Conservation (phyloP, 371 early-diverging fungal genomes). For the Rhizopus arrhizus region DNA sequence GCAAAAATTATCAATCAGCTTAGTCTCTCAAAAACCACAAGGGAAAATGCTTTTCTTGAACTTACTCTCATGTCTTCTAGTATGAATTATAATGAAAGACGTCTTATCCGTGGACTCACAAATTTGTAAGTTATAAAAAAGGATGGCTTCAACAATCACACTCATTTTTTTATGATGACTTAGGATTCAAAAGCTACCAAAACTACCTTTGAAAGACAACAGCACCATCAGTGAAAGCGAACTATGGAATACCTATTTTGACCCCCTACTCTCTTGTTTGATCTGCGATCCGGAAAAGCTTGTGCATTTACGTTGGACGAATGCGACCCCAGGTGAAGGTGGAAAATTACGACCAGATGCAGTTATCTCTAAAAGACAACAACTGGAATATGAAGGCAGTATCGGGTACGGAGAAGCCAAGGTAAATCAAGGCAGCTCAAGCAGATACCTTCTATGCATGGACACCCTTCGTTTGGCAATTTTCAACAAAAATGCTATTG, state of each 20-base stretch:
- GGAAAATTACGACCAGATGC: slow-evolving; percentile 18
- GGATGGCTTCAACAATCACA: too few relatives aligned
- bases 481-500: slow-evolving; percentile 38
- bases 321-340: slow-evolving; percentile 11
- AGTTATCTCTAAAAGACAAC: slow-evolving; percentile 11
- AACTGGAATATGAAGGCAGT: slow-evolving; percentile 11
- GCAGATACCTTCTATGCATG: slow-evolving; percentile 20
- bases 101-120: slow-evolving; percentile 18
- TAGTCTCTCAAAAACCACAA: slow-evolving; percentile 17
- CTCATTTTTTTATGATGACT: too few relatives aligned
- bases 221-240: slow-evolving; percentile 7
- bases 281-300: slow-evolving; percentile 20
- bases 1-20: slow-evolving; percentile 15
- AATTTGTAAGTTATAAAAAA: slow-evolving; percentile 16
- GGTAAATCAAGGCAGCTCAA: slow-evolving; percentile 17
- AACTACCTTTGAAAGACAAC: too few relatives aligned
- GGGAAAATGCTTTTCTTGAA: slow-evolving; percentile 19
- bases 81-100: slow-evolving; percentile 22
- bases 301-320: slow-evolving; percentile 18
- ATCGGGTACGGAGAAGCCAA: slow-evolving; percentile 19
- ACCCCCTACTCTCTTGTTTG: slow-evolving; percentile 2
- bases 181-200: too few relatives aligned
- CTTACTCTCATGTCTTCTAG: slow-evolving; percentile 22
- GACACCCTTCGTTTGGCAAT: slow-evolving; percentile 29
- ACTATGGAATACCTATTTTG: slow-evolving; percentile 6